Base-by-base conservation (phyloP, 1,284 basidiomycete species). In the Fomitopsis pinicola region DNA sequence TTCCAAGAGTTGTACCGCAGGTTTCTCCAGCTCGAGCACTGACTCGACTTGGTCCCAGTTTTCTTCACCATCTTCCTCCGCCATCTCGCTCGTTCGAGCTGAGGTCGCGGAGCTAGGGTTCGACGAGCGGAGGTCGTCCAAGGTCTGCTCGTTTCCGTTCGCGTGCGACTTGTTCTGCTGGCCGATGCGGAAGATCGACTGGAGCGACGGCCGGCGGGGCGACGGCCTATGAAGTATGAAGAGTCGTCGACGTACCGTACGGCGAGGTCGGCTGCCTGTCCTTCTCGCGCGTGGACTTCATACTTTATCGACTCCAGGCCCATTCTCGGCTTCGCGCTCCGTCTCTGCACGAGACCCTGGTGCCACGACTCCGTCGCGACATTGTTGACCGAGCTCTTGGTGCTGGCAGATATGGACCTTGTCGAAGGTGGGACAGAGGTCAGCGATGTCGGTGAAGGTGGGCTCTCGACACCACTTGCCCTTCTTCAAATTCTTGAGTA, bases 31-130 rank as follows among this genome's bases (percentile, higher is more conserved):
- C 66, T 91, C 89, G 0, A 84, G 79, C 1, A 80, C 77, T 5
- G 81, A 81, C 52, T 91, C 89, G 63, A 92, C 80, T 38, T 81
- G 78, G 66, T 92, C 88, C 90, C 90, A 92, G 66, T 91, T 89
- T 55, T 85, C 86, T 5, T 75, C 52, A 19, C 35, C 73, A 15
- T 73, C 75, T n/a, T 58, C 57, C 48, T 60, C 59, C 28, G 53
- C 26, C 30, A 59, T 17, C 19, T 22, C 19, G 26, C n/a, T 28
- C 26, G 42, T 1, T 12, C 35, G 26, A 6, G 17, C 58, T 2
- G 35, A 33, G 28, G 50, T 61, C 1, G 67, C 67, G 26, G 66
- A 7, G 3, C 30, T 33, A 4, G 30, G 30, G 3, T 33, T 33
- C 30, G 4, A 33, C 30, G 30, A 5, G 30, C 1, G 30, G 5